Evolutionary conservation across 192 early-diverging fungal species (phyloP).

Genomic region (Spizellomyces punctatus): DNA sequence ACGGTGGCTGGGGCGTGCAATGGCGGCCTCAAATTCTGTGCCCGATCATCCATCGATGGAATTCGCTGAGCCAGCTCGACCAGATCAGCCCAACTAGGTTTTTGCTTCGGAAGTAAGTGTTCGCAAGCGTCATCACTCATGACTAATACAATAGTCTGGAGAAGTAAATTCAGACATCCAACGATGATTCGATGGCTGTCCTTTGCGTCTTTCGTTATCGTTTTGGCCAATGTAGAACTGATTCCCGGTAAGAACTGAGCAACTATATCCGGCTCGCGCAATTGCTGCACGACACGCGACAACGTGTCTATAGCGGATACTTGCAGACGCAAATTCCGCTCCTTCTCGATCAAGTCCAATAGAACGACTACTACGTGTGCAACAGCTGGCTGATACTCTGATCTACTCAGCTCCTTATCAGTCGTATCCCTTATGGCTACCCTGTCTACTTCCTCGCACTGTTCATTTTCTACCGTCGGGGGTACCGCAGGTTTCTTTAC

Average conservation of each 20-base stretch:
- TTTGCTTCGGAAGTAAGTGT: conserved; percentile 5
- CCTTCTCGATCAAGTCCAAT: conserved; percentile 18
- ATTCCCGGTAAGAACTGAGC: conserved; percentile 32
- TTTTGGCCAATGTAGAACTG: conserved; percentile 17
- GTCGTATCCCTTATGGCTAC: neutral
- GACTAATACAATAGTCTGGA: neutral
- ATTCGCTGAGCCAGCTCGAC: neutral
- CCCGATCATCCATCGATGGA: neutral
- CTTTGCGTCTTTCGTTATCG: conserved; percentile 17
- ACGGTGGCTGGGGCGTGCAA: neutral
- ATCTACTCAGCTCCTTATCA: neutral
- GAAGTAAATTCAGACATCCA: conserved; percentile 11
- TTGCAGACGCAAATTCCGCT: conserved; percentile 16
- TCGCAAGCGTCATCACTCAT: conserved; percentile 13
- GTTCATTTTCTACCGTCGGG: neutral
- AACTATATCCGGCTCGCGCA: conserved; percentile 16
- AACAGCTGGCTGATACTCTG: conserved; percentile 26
- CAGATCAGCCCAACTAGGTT: conserved; percentile 14
- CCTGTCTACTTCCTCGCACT: too few relatives aligned
- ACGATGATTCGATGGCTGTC: conserved; percentile 27
- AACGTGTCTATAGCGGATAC: neutral
- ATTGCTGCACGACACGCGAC: neutral
- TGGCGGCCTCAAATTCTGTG: neutral
- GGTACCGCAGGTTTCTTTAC: conserved; percentile 9
- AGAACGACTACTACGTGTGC: conserved; percentile 29